Evolutionary conservation across 2,329 filamentous ascomycete genomes (phyloP), one percentile per base, ranked within the genome.

Genomic region (Penicillium sclerotigenum): DNA sequence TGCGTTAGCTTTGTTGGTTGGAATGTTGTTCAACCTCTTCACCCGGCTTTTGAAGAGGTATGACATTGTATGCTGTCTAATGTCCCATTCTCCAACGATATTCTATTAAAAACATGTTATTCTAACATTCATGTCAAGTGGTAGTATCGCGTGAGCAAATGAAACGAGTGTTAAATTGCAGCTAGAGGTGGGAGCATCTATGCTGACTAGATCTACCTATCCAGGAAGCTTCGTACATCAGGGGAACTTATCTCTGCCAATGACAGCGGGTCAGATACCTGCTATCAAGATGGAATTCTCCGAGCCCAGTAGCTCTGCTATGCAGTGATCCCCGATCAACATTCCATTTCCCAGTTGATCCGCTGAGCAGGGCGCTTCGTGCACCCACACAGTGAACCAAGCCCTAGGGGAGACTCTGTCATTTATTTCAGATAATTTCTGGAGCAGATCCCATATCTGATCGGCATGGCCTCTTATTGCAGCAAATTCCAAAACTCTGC

Each of bases 321-420:
- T 48, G 57, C 33, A 47, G 14, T 54, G 45, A 26, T 20, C 8
- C 8, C 31, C 28, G 56, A 59, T 61, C 48, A 52, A 58, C 60
- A 62, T 62, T 62, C 60, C 60, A 61, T 48, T 58, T 20, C 54
- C 54, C 14, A 24, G 29, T 41, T 41, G 11, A 45, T 28, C 33
- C 46, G 22, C n/a, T n/a, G 14, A 46, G 50, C 24, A 43, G 45
- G 40, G 40, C 40, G 22, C 14, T 42, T 49, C 14, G 33, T 54
- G 45, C 51, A 40, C 20, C 10, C 24, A 41, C 26, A 16, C 10
- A 46, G 28, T 33, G 6, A 18, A 16, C 18, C 38, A 48, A 43
- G 20, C 22, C 22, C 14, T 13, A 36, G 33, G 45, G 37, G 37
- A 22, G 34, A 14, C 28, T 5, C 48, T 46, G 38, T 34, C 14